phyloP scores from a whole-genome alignment of 2,329 filamentous ascomycete species.

The Aspergillus quadrilineatus region DNA sequence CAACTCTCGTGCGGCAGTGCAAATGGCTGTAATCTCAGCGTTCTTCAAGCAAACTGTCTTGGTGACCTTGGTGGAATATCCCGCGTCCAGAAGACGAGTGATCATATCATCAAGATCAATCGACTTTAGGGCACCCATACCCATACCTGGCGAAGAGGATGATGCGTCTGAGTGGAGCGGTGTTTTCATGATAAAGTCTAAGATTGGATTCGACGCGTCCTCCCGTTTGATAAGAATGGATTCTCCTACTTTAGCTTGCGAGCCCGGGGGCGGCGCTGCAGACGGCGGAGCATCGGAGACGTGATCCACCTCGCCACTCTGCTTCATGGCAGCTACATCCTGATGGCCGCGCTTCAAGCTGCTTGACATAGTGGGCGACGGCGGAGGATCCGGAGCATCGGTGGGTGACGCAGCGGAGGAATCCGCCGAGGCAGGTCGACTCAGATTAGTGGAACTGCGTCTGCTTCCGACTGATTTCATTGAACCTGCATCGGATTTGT shows the following conservation, averaged over 20 bases:
- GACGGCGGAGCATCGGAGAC: constrained; percentile 86
- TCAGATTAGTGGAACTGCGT: constrained; percentile 30
- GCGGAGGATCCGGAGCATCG: constrained; percentile 63
- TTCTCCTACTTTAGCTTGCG: constrained; percentile 69
- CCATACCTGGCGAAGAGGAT: constrained; percentile 61
- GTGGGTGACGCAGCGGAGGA: constrained; percentile 43
- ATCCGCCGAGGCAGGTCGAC: constrained; percentile 42
- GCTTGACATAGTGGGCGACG: constrained; percentile 81
- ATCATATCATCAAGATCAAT: constrained; percentile 98
- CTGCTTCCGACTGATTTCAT: constrained; percentile 66
- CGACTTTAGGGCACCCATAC: constrained; percentile 86
- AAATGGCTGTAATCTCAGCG: constrained; percentile 93
- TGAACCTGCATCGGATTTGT: constrained; percentile 74
- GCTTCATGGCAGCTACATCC: constrained; percentile 76
- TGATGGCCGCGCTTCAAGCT: constrained; percentile 71
- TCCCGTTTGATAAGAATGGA: constrained; percentile 86
- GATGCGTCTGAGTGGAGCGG: constrained; percentile 32
- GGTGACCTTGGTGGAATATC: constrained; percentile 93
- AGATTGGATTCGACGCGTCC: constrained; percentile 66
- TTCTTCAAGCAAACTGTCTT: constrained; percentile 98
- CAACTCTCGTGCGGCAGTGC: constrained; percentile 80
- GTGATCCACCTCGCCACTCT: constrained; percentile 86
- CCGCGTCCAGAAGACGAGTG: constrained; percentile 86
- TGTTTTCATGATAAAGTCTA: constrained; percentile 50
- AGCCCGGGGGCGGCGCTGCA: constrained; percentile 53